Conservation (phyloP, 1,284 basidiomycete genomes). For the Kalmanozyma brasiliensis region DNA sequence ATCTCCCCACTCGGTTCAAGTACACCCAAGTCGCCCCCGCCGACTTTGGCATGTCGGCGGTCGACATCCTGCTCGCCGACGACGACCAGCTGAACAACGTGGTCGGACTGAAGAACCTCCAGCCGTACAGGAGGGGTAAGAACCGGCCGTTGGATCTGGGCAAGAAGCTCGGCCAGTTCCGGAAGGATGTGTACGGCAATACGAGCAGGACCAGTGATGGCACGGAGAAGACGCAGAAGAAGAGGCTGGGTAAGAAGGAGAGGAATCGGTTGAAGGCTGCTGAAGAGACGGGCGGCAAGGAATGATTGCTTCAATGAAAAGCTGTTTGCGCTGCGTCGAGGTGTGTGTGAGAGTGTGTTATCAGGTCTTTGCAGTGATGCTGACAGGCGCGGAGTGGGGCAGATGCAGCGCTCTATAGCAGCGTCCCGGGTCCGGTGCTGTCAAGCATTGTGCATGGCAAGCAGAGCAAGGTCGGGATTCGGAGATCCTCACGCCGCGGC, state of each 20-base stretch:
- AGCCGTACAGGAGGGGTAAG: constrained; percentile 80
- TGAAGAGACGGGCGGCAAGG: constrained; percentile 4
- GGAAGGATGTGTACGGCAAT: constrained; percentile 69
- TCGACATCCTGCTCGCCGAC: constrained; percentile 90
- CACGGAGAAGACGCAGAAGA: constrained; percentile 69
- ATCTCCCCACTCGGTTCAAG: constrained; percentile 90
- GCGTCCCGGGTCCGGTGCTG: too few relatives aligned
- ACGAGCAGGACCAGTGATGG: constrained; percentile 29
- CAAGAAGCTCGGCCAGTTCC: constrained; percentile 80
- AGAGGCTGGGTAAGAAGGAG: constrained; percentile 64
- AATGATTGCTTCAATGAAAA: neutral
- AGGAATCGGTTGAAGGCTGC: constrained; percentile 48
- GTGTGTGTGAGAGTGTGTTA: neutral
- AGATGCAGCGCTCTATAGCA: too few relatives aligned
- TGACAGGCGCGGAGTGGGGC: too few relatives aligned
- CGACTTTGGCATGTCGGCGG: constrained; percentile 80
- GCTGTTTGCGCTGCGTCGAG: neutral
- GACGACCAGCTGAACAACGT: constrained; percentile 93
- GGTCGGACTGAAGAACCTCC: constrained; percentile 86
- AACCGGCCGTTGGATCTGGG: constrained; percentile 74
- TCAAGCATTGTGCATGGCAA: too few relatives aligned
- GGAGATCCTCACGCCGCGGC: too few relatives aligned
- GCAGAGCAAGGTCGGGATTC: too few relatives aligned
- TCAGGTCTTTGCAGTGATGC: constrained; percentile 4
- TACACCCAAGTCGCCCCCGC: constrained; percentile 81